phyloP scores from a whole-genome alignment of 2,329 filamentous ascomycete species.

The Clarireedia homoeocarpa region DNA sequence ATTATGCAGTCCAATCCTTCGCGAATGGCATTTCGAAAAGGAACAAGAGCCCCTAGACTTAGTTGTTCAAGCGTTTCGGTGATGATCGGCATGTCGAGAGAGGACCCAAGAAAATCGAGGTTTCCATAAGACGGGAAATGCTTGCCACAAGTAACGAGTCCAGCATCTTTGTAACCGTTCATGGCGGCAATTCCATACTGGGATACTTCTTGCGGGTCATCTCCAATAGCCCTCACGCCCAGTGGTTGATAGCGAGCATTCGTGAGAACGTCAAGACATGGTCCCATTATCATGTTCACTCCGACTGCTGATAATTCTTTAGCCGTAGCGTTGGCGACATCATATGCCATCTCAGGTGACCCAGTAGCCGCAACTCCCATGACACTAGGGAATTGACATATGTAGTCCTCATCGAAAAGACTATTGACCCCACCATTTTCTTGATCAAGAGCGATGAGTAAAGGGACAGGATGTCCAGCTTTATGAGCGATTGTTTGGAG shows the following conservation, averaged over 20 bases:
- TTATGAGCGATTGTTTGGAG: slow-evolving; percentile 87
- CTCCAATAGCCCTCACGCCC: slow-evolving; percentile 81
- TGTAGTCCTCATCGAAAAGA: slow-evolving; percentile 89
- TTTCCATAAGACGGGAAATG: slow-evolving; percentile 97
- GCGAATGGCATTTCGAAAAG: slow-evolving; percentile 82
- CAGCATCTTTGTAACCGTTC: slow-evolving; percentile 87
- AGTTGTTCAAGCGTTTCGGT: slow-evolving; percentile 90
- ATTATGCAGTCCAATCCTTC: slow-evolving; percentile 91
- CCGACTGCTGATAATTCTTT: slow-evolving; percentile 88
- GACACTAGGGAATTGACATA: slow-evolving; percentile 91
- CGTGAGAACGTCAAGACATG: slow-evolving; percentile 86
- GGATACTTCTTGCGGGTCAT: slow-evolving; percentile 91
- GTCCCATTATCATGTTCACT: slow-evolving; percentile 91
- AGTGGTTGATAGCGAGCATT: slow-evolving; percentile 88
- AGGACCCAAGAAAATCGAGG: slow-evolving; percentile 85
- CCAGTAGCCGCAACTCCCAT: slow-evolving; percentile 96
- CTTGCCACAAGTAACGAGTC: slow-evolving; percentile 83
- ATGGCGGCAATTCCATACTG: slow-evolving; percentile 86
- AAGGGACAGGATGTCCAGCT: slow-evolving; percentile 79
- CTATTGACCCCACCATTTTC: slow-evolving; percentile 98
- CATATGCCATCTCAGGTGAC: slow-evolving; percentile 75
- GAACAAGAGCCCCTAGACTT: slow-evolving; percentile 83
- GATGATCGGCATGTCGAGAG: slow-evolving; percentile 87
- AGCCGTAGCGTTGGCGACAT: slow-evolving; percentile 86
- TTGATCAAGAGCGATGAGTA: slow-evolving; percentile 88